Percentiles rank a stretch among this genome's conserved stretches.
These are phyloP conservation scores for Monilinia fructigena DNA, from an alignment of 2,329 filamentous ascomycete species.

Conservation along the genomic window DNA sequence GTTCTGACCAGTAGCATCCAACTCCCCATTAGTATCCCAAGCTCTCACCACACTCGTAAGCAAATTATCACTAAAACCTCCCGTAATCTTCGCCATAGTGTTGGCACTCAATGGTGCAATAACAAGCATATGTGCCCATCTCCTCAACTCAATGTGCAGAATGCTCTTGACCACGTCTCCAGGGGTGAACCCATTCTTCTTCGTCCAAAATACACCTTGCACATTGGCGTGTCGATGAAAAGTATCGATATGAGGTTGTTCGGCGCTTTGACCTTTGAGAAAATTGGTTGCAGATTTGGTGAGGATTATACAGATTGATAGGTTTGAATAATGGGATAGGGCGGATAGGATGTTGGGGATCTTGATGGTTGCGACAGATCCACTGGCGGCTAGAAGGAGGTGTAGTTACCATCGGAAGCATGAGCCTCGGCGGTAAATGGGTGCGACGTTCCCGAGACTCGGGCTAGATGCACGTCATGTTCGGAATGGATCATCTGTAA, in stretches of 20 bases:
- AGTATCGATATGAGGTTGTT: constrained; percentile 68
- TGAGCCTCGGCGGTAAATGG: constrained; percentile 38
- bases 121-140: constrained; percentile 78
- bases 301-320: constrained; percentile 84
- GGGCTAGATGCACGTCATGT: constrained; percentile 22
- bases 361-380: constrained; percentile 88
- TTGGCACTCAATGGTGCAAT: constrained; percentile 84
- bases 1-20: constrained; percentile 21
- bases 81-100: constrained; percentile 77
- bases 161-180: constrained; percentile 77
- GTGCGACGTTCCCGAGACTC: constrained; percentile 21
- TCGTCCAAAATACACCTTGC: constrained; percentile 78
- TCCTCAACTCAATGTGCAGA: constrained; percentile 83
- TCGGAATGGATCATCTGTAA: constrained; percentile 28
- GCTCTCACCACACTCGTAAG: constrained; percentile 74
- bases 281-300: constrained; percentile 74
- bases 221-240: constrained; percentile 66
- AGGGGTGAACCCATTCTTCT: constrained; percentile 81
- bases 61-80: constrained; percentile 75
- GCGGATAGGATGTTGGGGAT: constrained; percentile 63
- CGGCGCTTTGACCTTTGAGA: constrained; percentile 68
- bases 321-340: constrained; percentile 49
- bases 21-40: constrained; percentile 65
- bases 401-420: constrained; percentile 53
- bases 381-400: constrained; percentile 64